phyloP scores from a whole-genome alignment of 768 basidiomycete genomes.

The Pholiota conissans region DNA sequence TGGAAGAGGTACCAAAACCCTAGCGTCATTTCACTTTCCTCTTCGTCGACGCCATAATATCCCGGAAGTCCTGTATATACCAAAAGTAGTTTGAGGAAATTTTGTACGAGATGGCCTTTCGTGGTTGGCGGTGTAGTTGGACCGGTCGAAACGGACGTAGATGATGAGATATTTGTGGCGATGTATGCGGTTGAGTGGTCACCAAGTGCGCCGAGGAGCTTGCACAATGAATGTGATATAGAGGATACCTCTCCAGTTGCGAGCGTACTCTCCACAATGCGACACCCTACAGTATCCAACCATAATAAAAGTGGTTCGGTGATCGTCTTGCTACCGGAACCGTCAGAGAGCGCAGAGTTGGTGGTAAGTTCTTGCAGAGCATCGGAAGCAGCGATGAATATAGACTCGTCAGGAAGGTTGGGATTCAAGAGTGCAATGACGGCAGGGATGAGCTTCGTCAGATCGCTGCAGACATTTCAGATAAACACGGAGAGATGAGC shows the following conservation, averaged over 20 bases:
- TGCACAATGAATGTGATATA: constrained; percentile 71
- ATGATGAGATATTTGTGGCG: constrained; percentile 63
- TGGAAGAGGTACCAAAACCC: constrained; percentile 92
- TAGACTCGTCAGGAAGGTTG: constrained; percentile 46
- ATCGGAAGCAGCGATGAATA: constrained; percentile 67
- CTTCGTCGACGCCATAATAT: constrained; percentile 80
- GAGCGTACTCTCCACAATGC: constrained; percentile 38
- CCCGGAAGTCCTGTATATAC: constrained; percentile 74
- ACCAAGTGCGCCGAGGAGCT: constrained; percentile 77
- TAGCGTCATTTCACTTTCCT: constrained; percentile 84
- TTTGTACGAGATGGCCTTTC: constrained; percentile 59
- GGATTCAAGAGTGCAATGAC: constrained; percentile 67
- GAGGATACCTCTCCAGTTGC: constrained; percentile 48
- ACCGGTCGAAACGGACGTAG: constrained; percentile 32
- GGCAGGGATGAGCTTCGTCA: constrained; percentile 65
- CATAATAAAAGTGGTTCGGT: constrained; percentile 88
- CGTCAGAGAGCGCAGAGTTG: constrained; percentile 70
- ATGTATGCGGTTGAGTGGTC: constrained; percentile 86
- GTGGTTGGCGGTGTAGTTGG: constrained; percentile 30
- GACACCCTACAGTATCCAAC: constrained; percentile 56
- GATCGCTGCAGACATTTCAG: constrained; percentile 43
- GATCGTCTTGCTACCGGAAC: constrained; percentile 65
- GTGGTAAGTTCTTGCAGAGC: constrained; percentile 78
- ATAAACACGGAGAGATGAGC: background rate
- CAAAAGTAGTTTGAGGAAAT: constrained; percentile 69